phyloP scores from a whole-genome alignment of 1,284 basidiomycete genomes.

The Sutorius eximius region DNA sequence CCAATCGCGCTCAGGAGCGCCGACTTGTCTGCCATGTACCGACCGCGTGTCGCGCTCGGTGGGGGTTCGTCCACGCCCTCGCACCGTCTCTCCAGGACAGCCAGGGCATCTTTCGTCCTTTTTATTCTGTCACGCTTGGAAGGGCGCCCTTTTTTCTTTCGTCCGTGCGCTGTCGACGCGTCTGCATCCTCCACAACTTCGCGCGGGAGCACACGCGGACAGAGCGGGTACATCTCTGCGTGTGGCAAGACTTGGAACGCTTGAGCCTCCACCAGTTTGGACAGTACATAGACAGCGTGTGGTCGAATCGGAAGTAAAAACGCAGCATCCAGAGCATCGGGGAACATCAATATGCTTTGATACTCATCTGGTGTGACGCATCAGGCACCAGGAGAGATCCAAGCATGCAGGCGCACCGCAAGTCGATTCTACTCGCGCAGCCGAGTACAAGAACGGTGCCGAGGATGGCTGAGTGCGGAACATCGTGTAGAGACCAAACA shows the following conservation, averaged over 20 bases:
- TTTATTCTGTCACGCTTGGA: slow-evolving; percentile 59
- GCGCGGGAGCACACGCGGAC: slow-evolving; percentile 62
- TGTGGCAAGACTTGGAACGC: slow-evolving; percentile 61
- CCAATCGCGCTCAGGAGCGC: slow-evolving; percentile 39
- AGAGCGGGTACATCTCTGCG: slow-evolving; percentile 50
- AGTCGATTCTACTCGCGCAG: slow-evolving; percentile 54
- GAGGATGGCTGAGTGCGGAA: slow-evolving; percentile 63
- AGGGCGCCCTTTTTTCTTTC: slow-evolving; percentile 66
- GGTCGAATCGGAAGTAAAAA: slow-evolving; percentile 48
- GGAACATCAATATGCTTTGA: slow-evolving; percentile 45
- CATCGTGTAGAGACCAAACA: slow-evolving; percentile 70
- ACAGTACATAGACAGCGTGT: slow-evolving; percentile 48
- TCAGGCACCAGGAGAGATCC: slow-evolving; percentile 1
- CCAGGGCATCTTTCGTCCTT: slow-evolving; percentile 52
- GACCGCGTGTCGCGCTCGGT: slow-evolving; percentile 35
- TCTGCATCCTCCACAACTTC: slow-evolving; percentile 49
- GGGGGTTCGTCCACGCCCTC: slow-evolving; percentile 25
- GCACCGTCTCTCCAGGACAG: slow-evolving; percentile 53
- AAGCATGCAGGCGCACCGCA: slow-evolving; percentile 45
- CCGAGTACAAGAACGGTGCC: slow-evolving; percentile 47
- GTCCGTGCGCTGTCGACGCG: neutral
- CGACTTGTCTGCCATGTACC: slow-evolving; percentile 44
- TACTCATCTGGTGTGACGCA: slow-evolving; percentile 50
- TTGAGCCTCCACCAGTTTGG: slow-evolving; percentile 44
- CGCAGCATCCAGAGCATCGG: slow-evolving; percentile 40